Conservation (phyloP, 2,329 filamentous ascomycete genomes). For the Cercospora brassicicola region DNA sequence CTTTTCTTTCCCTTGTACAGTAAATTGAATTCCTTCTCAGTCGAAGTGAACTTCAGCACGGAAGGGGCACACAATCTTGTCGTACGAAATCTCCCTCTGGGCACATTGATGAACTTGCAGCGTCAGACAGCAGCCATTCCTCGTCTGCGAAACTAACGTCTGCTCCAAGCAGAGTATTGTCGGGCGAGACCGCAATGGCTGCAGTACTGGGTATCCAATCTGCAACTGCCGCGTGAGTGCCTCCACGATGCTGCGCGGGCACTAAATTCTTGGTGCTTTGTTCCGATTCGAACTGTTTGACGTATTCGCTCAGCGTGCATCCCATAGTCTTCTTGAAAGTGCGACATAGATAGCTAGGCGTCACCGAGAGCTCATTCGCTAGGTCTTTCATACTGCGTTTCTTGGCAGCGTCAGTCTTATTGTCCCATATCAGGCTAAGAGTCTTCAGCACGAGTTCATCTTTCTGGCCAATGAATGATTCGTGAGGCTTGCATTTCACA, state of each 20-base stretch:
- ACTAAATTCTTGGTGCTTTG: too few relatives aligned
- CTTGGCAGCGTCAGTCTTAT: background rate
- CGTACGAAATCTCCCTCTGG: too few relatives aligned
- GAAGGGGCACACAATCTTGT: background rate
- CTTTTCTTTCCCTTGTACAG: background rate
- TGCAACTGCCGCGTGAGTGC: background rate
- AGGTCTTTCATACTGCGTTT: slow-evolving; percentile 40
- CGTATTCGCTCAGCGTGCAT: slow-evolving; percentile 7
- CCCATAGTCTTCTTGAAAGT: slow-evolving; percentile 51
- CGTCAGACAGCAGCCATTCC: background rate
- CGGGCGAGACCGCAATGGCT: background rate
- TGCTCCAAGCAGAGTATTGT: background rate
- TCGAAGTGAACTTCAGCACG: background rate
- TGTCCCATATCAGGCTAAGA: background rate
- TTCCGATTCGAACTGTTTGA: background rate
- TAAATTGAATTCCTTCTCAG: too few relatives aligned
- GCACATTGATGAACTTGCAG: background rate
- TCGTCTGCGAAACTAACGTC: background rate
- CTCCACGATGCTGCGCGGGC: background rate
- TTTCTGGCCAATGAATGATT: slow-evolving; percentile 31
- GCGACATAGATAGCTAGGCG: slow-evolving; percentile 60
- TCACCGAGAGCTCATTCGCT: slow-evolving; percentile 54
- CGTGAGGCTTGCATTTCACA: slow-evolving; percentile 56
- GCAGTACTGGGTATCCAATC: background rate
- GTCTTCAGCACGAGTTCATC: slow-evolving; percentile 1